These are phyloP conservation scores for Jaltomata sinuosa DNA, from an alignment of 257 asterid genomes.

Conservation along the genomic window DNA sequence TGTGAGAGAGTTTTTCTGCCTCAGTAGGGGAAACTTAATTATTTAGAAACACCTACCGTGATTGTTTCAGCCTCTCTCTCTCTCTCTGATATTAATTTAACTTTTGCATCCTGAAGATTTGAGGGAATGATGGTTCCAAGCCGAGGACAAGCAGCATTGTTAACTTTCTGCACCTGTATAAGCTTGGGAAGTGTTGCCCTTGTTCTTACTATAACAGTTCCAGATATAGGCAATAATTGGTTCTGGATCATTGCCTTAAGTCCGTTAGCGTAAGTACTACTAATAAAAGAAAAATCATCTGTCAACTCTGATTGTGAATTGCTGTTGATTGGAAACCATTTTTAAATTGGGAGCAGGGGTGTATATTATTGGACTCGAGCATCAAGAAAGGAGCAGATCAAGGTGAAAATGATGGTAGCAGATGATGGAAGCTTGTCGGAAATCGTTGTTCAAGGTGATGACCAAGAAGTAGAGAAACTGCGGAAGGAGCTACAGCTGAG, in stretches of 20 bases:
- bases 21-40: not conserved
- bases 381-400: conserved; percentile 84
- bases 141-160: conserved; percentile 92
- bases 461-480: conserved; percentile 79
- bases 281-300: not conserved
- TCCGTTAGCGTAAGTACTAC: conserved; percentile 75
- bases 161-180: conserved; percentile 85
- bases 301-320: not conserved
- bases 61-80: not conserved
- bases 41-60: not conserved
- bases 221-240: conserved; percentile 85
- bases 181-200: conserved; percentile 91
- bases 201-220: conserved; percentile 87
- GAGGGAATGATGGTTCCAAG: conserved; percentile 95
- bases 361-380: conserved; percentile 87
- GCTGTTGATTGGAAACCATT: not conserved
- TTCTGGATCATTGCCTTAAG: conserved; percentile 66
- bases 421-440: conserved; percentile 66
- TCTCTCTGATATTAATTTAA: not conserved
- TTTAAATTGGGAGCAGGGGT: conserved; percentile 45
- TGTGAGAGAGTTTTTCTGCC: not conserved
- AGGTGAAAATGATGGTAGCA: conserved; percentile 66
- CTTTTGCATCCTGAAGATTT: conserved; percentile 34
- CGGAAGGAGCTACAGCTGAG: conserved; percentile 76
- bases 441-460: conserved; percentile 80